Base-by-base conservation (phyloP, 1,284 basidiomycete species). In the Vanrija sp. region DNA sequence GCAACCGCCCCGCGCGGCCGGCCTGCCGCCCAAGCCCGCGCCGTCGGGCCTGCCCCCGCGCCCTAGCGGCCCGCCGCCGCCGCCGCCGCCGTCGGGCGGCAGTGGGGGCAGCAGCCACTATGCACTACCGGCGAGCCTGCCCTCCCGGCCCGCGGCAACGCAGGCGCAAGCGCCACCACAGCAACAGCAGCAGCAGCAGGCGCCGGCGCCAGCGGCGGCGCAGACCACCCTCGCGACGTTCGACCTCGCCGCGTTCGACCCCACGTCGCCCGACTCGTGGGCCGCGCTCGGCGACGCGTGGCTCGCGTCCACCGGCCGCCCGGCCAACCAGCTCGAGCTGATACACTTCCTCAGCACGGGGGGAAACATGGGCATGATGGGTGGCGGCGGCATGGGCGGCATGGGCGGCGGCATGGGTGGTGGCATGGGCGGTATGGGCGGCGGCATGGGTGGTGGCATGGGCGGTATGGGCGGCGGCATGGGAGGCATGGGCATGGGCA, bases 291-390 rank as follows among this genome's bases (percentile, higher is more conserved):
- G 58, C 2, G 38, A 49, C 8, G 72, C 71, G n/a, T 75, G 71
- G 69, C 57, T 64, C 51, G 57, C 52, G 14, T 63, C 54, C 6
- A 67, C 59, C 38, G 73, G 73, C 3, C 60, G 61, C 21, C 62
- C 68, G 28, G 67, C 73, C 16, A 63, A 65, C 59, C 72, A 73
- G 56, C 60, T 73, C 51, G 69, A 69, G 53, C 63, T 75, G 48
- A 73, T 75, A 69, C 51, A 62, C 46, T 73, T 64, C 47, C 56
- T 75, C 43, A 54, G 62, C 34, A 63, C 57, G 23, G 62, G 61
- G 6, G 29, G 39, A 1, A 25, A 25, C 2, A 55, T 55, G 58
- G 57, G 57, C 6, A 48, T 44, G 38, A 56, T 56, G 54, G 49
- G 49, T 42, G 43, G 15, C n/a, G 43, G 43, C 9, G 43, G 43